Base-by-base conservation (phyloP, 177 flowering plant genomes). In the Vitis hybrid region DNA sequence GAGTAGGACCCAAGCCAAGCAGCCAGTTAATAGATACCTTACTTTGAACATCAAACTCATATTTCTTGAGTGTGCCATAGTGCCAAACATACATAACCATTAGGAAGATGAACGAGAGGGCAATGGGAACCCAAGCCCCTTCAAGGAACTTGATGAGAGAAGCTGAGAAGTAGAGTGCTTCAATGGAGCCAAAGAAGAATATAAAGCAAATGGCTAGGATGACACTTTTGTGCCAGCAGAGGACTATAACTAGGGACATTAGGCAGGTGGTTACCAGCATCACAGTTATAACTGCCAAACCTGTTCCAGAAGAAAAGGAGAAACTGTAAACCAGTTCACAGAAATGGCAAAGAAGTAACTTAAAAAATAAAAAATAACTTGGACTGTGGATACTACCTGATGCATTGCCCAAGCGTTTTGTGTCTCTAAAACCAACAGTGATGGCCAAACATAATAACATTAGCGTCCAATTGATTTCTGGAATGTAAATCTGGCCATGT, bases 241-340 rank as follows among this genome's bases (percentile, higher is more conserved):
- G 69, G 48, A 89, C 82, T 26, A 89, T 87, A 2, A 87, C 94
- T 48, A 89, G 84, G 5, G 94, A 87, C 94, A 89, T 89, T 15
- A 89, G 84, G 80, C 94, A 89, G 19, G 93, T 89, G 2, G 93
- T 87, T 2, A 89, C 93, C 67, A 87, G 79, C 93, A 89, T 89
- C 5, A 89, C 91, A 0, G 91, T 87, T 64, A 87, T 89, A 33
- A 89, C 91, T 1, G 91, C 93, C 75, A 89, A 71, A 62, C 93
- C 93, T 89, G 86, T 73, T 51, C n/a, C 65, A 67, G 11, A 62
- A 68, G 64, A 66, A 15, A 68, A 18, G 31, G 52, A 64, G 51
- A 49, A 60, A 60, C 16, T 33, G 70, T 65, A 51, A 51, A 50
- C 50, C 6, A 29, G 51, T n/a, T 0, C 2, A 18, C 8, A 65